phyloP scores from a whole-genome alignment of 2,329 filamentous ascomycete genomes.

The Plenodomus lindquistii region DNA sequence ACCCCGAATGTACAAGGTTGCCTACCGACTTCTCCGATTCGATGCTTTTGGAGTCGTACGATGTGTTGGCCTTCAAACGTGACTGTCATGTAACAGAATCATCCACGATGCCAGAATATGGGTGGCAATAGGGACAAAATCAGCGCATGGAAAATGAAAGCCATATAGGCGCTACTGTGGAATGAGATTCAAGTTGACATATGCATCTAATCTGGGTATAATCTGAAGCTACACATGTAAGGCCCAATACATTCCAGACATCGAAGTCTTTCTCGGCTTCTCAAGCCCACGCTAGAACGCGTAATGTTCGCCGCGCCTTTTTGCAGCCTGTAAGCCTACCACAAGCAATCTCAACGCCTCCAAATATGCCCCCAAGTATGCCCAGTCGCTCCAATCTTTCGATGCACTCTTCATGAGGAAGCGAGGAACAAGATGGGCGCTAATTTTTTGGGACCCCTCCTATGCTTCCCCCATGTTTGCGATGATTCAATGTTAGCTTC shows the following conservation, averaged over 20 bases:
- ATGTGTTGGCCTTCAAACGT: no score
- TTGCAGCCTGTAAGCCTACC: not conserved
- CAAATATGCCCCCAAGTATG: no score
- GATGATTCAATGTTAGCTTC: no score
- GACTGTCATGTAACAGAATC: no score
- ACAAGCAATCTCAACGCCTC: not conserved
- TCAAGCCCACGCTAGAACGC: not conserved
- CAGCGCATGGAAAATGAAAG: not conserved
- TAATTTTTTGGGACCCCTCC: no score
- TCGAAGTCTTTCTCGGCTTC: not conserved
- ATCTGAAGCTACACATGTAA: not conserved
- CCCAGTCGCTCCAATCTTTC: not conserved
- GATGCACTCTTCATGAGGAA: constrained; percentile 2
- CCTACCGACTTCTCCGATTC: no score
- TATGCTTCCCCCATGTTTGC: no score
- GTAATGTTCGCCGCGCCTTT: not conserved
- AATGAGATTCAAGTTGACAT: constrained; percentile 1
- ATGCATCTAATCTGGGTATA: constrained; percentile 1
- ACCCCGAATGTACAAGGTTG: no score
- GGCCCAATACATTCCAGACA: not conserved
- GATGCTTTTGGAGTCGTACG: no score
- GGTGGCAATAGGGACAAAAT: no score
- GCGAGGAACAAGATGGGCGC: not conserved
- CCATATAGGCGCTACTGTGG: no score
- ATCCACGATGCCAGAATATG: no score